Evolutionary conservation across 108 stramenopile genomes (phyloP).

Genomic region (Stephanodiscus minutulus): DNA sequence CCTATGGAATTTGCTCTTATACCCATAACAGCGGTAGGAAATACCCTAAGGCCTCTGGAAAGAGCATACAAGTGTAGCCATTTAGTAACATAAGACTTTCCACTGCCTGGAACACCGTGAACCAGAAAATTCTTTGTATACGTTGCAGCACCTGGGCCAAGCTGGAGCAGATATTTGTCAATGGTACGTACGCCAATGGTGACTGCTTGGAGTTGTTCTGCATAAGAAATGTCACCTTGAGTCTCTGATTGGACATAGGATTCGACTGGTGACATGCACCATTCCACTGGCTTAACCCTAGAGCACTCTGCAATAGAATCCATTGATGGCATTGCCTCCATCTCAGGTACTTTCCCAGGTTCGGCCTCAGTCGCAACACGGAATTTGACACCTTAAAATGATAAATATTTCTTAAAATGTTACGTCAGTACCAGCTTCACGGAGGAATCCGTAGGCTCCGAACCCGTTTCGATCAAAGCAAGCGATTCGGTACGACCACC

Average conservation of each 20-base stretch:
- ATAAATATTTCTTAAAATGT: no score
- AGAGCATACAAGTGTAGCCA: slow-evolving; percentile 12
- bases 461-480: no score
- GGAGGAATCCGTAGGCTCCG: no score
- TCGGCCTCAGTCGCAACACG: no score
- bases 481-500: no score
- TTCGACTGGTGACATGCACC: slow-evolving; percentile 3
- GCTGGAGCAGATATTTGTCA: neutral
- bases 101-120: slow-evolving; percentile 18
- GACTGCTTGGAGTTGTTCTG: slow-evolving; percentile 7
- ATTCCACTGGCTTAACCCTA: neutral
- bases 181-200: neutral
- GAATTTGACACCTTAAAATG: no score
- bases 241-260: neutral
- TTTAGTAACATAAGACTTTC: slow-evolving; percentile 17
- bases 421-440: no score
- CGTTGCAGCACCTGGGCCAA: neutral
- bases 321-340: neutral
- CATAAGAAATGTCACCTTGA: slow-evolving; percentile 18
- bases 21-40: slow-evolving; percentile 27
- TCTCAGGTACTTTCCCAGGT: no score
- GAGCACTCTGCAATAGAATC: neutral
- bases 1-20: slow-evolving; percentile 16
- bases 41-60: slow-evolving; percentile 15
- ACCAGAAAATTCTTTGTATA: slow-evolving; percentile 8